phyloP scores from a whole-genome alignment of 2,329 filamentous ascomycete species.

The Tympanopsis confertula region DNA sequence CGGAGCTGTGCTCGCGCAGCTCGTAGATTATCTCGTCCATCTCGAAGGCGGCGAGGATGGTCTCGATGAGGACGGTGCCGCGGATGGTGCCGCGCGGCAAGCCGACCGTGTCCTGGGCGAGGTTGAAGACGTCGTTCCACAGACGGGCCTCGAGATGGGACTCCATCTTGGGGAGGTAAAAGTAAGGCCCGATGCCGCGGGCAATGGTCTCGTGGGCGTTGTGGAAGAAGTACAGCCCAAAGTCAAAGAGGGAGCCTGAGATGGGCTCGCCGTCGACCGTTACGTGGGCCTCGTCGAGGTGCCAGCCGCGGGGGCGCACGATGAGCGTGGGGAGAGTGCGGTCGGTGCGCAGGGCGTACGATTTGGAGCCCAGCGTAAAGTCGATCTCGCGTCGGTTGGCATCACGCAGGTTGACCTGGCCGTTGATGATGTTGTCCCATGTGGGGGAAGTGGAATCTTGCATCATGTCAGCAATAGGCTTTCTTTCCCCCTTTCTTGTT shows the following conservation, averaged over 20 bases:
- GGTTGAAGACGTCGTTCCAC: constrained; percentile 97
- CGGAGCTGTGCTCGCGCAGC: constrained; percentile 88
- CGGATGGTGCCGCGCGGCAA: constrained; percentile 86
- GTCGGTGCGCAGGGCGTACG: constrained; percentile 94
- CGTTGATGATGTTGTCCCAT: constrained; percentile 99
- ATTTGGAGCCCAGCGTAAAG: constrained; percentile 89
- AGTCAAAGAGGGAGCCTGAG: constrained; percentile 86
- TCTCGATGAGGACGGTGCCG: constrained; percentile 92
- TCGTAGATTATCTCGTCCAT: constrained; percentile 99
- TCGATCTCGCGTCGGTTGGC: constrained; percentile 86
- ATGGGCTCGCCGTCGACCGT: constrained; percentile 91
- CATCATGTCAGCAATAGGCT: too few relatives aligned
- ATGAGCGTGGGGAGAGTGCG: constrained; percentile 78
- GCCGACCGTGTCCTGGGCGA: constrained; percentile 84
- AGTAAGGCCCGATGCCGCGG: constrained; percentile 83
- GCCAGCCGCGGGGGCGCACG: constrained; percentile 90
- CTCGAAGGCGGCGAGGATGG: constrained; percentile 93
- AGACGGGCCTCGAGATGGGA: constrained; percentile 91
- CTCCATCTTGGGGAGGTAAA: constrained; percentile 97
- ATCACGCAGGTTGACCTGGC: constrained; percentile 94
- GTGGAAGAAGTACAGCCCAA: constrained; percentile 98
- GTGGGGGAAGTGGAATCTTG: constrained; percentile 87
- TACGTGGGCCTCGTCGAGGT: constrained; percentile 96
- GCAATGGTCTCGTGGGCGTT: constrained; percentile 82
- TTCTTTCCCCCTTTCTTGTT: too few relatives aligned